Conservation (phyloP, 345 rosid genomes). For the Corymbia maculata region DNA sequence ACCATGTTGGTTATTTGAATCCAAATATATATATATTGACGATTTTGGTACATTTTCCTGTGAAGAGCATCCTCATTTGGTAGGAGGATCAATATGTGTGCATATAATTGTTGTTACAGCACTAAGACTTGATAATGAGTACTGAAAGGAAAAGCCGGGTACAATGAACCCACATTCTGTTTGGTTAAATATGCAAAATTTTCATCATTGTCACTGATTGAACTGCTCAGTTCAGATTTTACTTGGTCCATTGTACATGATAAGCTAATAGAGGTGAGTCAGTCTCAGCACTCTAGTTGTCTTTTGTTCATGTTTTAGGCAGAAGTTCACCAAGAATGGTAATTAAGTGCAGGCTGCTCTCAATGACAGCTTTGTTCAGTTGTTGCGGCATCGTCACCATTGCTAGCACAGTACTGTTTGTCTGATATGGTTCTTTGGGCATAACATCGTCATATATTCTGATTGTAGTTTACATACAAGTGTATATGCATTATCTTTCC, state of each 20-base stretch:
- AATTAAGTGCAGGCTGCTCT: neutral
- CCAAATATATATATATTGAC: neutral
- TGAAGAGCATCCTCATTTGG: neutral
- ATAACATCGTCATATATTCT: neutral
- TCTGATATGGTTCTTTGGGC: neutral
- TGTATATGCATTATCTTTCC: neutral
- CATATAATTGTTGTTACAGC: neutral
- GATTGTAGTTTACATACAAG: neutral
- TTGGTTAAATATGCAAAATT: neutral
- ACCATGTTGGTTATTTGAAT: neutral
- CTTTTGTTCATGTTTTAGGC: neutral
- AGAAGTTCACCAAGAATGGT: neutral
- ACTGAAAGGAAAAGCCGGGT: neutral
- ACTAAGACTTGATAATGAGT: neutral
- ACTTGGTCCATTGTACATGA: neutral
- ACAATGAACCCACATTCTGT: neutral
- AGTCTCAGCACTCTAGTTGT: neutral
- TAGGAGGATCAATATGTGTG: neutral
- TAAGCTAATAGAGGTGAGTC: neutral
- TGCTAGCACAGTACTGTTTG: neutral
- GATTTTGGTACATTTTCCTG: neutral
- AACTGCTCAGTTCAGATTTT: neutral
- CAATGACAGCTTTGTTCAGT: neutral
- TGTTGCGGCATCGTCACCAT: neutral
- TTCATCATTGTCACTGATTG: neutral